Evolutionary conservation across 192 early-diverging fungal species (phyloP).

Genomic region (Umbelopsis sp.): DNA sequence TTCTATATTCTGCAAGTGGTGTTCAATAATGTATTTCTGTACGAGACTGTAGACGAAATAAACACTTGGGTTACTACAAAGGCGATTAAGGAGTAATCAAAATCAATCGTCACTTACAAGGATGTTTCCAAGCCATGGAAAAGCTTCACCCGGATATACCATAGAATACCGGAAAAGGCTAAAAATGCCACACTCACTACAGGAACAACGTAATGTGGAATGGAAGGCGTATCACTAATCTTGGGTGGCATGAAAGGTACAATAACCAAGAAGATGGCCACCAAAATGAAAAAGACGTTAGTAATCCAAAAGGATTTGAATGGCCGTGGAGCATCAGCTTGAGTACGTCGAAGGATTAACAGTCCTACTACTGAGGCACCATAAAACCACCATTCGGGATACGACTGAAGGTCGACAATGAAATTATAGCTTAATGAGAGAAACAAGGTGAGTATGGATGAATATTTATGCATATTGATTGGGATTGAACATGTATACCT

Average conservation of each 20-base stretch:
- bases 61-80: neutral
- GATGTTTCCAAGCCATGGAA: constrained; percentile 18
- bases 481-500: neutral
- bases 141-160: constrained; percentile 48
- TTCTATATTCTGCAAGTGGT: constrained; percentile 1
- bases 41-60: neutral
- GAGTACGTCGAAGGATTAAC: constrained; percentile 45
- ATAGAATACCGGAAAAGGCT: constrained; percentile 36
- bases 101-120: constrained; percentile 6
- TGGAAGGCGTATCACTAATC: neutral
- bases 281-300: constrained; percentile 50
- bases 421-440: constrained; percentile 53
- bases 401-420: constrained; percentile 58
- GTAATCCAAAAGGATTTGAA: constrained; percentile 48
- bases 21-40: neutral
- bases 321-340: constrained; percentile 45
- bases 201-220: constrained; percentile 53
- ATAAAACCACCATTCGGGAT: constrained; percentile 66
- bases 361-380: constrained; percentile 55
- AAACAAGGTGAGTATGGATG: neutral
- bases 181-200: constrained; percentile 48
- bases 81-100: neutral
- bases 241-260: constrained; percentile 60
- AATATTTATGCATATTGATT: neutral
- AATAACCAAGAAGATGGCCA: constrained; percentile 51